Base-by-base conservation (phyloP, 805 yeast genomes). In the Metschnikowia orientalis region DNA sequence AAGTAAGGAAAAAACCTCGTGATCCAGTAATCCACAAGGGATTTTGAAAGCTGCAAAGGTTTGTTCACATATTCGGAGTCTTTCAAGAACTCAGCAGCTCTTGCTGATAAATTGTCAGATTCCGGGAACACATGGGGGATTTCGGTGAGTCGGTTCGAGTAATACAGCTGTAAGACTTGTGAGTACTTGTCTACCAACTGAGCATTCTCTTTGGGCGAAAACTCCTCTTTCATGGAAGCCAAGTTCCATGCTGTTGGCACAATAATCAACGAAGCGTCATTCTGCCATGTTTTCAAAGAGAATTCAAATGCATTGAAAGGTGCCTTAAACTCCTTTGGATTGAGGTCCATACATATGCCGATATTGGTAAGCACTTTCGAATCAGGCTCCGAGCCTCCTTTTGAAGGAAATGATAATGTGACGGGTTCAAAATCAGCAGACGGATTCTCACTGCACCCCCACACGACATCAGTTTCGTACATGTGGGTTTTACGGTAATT, bases 281-380 rank as follows among this genome's bases (percentile, higher is more conserved):
- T 67, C 0, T 56, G 46, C 13, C 61, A 51, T 38, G 83, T 77
- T 32, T 67, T 65, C 18, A 57, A 53, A 0, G 89, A 70, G 56
- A 83, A 85, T 55, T 89, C 97, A 51, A 73, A 86, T 16, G 64
- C 68, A 22, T 70, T 64, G 57, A 86, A 88, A 1, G 94, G 88
- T 1, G 95, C 87, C 42, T 73, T 65, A 54, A 89, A 89, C 52
- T 83, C 69, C 54, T 84, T 82, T 0, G 96, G 95, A 53, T 85
- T 88, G 41, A 89, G 56, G 59, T 89, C 97, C 97, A 89, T 89
- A 54, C 97, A 89, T 5, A 89, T 87, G 0, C 96, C 97, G 34
- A 89, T 66, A 20, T 79, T 69, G 1, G 81, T 61, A 2, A 42
- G 41, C 8, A 57, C 39, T n/a, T n/a, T n/a, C n/a, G n/a, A n/a